Base-by-base conservation (phyloP, 2,329 filamentous ascomycete genomes). In the Trichoderma hamatum region DNA sequence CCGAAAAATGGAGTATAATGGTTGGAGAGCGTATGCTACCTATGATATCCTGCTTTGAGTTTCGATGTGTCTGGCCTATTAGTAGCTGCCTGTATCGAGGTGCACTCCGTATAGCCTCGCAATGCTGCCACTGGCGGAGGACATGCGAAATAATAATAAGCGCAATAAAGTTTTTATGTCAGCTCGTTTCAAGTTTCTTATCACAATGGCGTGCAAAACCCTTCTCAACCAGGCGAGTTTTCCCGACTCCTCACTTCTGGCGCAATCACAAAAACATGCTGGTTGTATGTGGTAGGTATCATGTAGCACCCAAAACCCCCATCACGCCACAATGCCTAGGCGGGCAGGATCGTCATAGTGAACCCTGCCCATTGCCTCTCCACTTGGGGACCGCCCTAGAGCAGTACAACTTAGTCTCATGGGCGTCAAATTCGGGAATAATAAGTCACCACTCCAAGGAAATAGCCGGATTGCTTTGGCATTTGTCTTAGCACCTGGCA, bases 11-110 rank as follows among this genome's bases (percentile, higher is more conserved):
- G 52, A 19, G 6, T 19, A 19, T 5, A 34, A 56, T 34, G 30
- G 34, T 43, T 43, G 56, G 30, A 26, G 56, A 24, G 56, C 7
- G 21, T 49, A 49, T 24, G 19, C 46, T n/a, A 49, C 26, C 52
- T 65, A 58, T 67, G 63, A 67, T 67, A 67, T 67, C 63, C 63
- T 54, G 30, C 54, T 36, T 64, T 67, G 54, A 67, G 39, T 59
- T 49, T 59, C 39, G 30, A 46, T 6, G 16, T 43, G 39, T 36
- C 55, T 51, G 5, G 24, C 46, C 51, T 49, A n/a, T 58, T 49
- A n/a, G 3, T n/a, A 34, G 28, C 39, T 51, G 32, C 19, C 56
- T 43, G 24, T 26, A 58, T 21, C 16, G 19, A 43, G 52, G 36
- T 39, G 34, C 26, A 30, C n/a, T n/a, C n/a, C 10, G 28, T 54